These are phyloP conservation scores for Mycena galopus DNA, from an alignment of 768 basidiomycete species.

Conservation along the genomic window DNA sequence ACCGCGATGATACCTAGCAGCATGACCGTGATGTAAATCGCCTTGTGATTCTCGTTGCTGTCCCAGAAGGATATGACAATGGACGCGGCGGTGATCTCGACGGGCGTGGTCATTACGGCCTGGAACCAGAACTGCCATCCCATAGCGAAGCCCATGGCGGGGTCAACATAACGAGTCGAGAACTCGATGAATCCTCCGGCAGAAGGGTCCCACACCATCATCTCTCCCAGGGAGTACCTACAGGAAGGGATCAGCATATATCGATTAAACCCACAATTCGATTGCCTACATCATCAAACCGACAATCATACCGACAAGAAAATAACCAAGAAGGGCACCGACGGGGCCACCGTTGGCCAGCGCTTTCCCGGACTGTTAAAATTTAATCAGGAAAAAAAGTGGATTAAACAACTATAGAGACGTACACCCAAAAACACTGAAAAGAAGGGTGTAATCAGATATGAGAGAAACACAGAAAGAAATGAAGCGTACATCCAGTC, in stretches of 20 bases:
- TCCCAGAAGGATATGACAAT: constrained; percentile 58
- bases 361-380: constrained; percentile 44
- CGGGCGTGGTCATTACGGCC: constrained; percentile 47
- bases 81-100: constrained; percentile 52
- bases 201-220: constrained; percentile 44
- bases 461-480: not conserved
- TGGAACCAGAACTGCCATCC: constrained; percentile 51
- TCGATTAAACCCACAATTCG: no score
- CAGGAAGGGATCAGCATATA: not conserved
- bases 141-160: constrained; percentile 51
- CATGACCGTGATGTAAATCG: constrained; percentile 50
- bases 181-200: constrained; percentile 45
- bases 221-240: constrained; percentile 44
- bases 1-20: constrained; percentile 44
- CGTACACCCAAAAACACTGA: constrained; percentile 35
- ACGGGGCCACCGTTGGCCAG: constrained; percentile 60
- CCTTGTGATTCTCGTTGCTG: constrained; percentile 42
- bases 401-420: not conserved
- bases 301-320: constrained; percentile 53
- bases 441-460: not conserved
- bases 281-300: constrained; percentile 43
- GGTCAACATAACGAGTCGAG: constrained; percentile 49
- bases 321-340: constrained; percentile 59
- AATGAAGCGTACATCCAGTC: constrained; percentile 47
- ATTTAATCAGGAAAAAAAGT: not conserved